These are phyloP conservation scores for Lenwebbia sp. DNA, from an alignment of 345 rosid species.

Conservation along the genomic window DNA sequence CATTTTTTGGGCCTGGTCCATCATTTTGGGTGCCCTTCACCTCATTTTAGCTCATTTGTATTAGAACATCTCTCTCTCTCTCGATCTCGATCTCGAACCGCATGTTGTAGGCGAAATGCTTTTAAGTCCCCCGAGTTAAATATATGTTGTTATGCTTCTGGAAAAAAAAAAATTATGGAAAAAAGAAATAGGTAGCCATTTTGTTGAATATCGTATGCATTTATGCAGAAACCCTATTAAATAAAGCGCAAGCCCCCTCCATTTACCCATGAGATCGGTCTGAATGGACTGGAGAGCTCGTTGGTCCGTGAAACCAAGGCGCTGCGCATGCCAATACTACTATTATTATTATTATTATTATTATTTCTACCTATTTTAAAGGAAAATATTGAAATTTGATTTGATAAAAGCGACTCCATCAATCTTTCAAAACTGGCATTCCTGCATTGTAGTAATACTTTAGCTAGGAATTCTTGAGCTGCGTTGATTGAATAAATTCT, in stretches of 20 bases:
- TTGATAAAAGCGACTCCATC: background rate
- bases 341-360: background rate
- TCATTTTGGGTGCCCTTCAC: background rate
- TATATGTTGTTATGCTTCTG: background rate
- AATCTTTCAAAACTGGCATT: background rate
- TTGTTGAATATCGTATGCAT: rapidly evolving
- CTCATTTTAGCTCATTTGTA: background rate
- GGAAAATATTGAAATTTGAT: background rate
- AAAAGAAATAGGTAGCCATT: background rate
- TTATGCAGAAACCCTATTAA: background rate
- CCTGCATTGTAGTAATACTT: background rate
- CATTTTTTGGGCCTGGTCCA: background rate
- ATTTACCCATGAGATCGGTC: rapidly evolving
- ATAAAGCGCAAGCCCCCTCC: background rate
- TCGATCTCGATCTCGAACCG: too few relatives aligned
- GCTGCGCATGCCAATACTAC: background rate
- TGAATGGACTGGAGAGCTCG: background rate
- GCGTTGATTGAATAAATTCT: background rate
- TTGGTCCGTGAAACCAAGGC: background rate
- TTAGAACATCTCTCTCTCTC: background rate
- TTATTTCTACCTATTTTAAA: background rate
- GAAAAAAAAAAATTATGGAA: too few relatives aligned
- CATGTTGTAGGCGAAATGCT: background rate
- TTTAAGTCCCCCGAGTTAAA: background rate
- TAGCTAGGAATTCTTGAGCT: background rate